Percentiles rank a stretch among this genome's conserved stretches.
These are phyloP conservation scores for Simplicillium sp. DNA, from an alignment of 2,329 filamentous ascomycete genomes.

Conservation along the genomic window DNA sequence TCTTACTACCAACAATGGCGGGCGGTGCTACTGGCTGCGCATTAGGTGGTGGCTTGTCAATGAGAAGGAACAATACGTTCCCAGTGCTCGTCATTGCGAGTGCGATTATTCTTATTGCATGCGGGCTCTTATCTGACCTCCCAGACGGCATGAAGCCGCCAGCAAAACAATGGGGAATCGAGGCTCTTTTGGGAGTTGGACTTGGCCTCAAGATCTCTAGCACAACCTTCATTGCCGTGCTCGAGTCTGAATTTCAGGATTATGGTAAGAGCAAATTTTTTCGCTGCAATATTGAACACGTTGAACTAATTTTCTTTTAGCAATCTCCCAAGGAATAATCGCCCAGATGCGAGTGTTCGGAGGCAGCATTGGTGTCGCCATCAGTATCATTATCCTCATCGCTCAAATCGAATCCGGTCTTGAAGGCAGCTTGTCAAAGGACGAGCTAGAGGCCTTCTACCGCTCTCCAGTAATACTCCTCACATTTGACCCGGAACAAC, in stretches of 20 bases:
- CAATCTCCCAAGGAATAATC: constrained; percentile 11
- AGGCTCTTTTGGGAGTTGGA: constrained; percentile 11
- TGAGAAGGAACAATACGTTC: constrained; percentile 10
- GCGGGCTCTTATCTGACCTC: constrained; percentile 9
- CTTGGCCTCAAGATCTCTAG: constrained; percentile 11
- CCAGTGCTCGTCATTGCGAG: constrained; percentile 10
- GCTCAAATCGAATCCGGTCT: constrained; percentile 9
- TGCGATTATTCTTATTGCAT: constrained; percentile 7
- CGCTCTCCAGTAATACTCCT: constrained; percentile 8
- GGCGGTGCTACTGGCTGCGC: constrained; percentile 10
- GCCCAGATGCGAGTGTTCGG: constrained; percentile 15
- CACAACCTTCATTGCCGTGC: constrained; percentile 11
- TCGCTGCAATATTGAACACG: not conserved
- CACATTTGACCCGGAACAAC: constrained; percentile 7
- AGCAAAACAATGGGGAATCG: constrained; percentile 9
- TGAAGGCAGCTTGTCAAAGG: constrained; percentile 6
- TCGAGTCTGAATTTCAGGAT: constrained; percentile 12
- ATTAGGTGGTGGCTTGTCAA: constrained; percentile 9
- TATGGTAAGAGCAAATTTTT: constrained; percentile 7
- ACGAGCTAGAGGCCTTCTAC: constrained; percentile 10
- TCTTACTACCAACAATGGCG: constrained; percentile 14
- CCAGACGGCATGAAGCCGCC: constrained; percentile 5
- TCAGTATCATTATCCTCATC: constrained; percentile 12
- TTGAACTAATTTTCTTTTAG: not conserved
- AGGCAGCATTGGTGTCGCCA: constrained; percentile 16